Evolutionary conservation across 1,284 basidiomycete species (phyloP), one percentile per base, ranked within the genome.

Genomic region (Rhodotorula glutinis): DNA sequence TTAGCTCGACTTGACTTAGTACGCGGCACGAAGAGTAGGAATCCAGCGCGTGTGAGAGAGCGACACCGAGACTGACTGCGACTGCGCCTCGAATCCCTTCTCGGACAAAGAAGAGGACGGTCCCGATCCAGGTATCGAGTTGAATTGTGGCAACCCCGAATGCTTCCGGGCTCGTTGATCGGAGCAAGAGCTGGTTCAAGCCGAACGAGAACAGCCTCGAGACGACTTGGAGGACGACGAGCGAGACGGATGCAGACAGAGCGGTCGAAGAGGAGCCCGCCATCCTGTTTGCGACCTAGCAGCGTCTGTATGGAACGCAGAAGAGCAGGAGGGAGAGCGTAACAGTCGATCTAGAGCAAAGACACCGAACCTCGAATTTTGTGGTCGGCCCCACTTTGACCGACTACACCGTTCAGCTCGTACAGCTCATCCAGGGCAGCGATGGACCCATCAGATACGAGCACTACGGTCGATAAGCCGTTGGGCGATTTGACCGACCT

Each of bases 11-110:
- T n/a, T n/a, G n/a, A n/a, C n/a, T n/a, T n/a, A n/a, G 21, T 38
- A 4, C 29, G 43, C 40, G 55, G 19, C 16, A n/a, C 19, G 10
- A 17, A 21, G 54, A 46, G 8, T 11, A 43, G 23, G 9, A 2
- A n/a, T n/a, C n/a, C n/a, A n/a, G n/a, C n/a, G n/a, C n/a, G n/a
- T n/a, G 13, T 13, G 27, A 11, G 21, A 49, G 49, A 14, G 41
- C 13, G 25, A 44, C 53, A 27, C 25, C 13, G 43, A 27, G 52
- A 66, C 68, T 54, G 27, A 74, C 73, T 33, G 94, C 81, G 2
- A 95, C 83, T 10, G 89, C 87, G 77, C 88, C 91, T 46, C 93
- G 84, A 16, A 98, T 85, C 7, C 93, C 94, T 78, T 98, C 96
- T 16, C 95, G 83, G 40, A 89, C 88, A 11, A 98, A 83, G 77